phyloP scores from a whole-genome alignment of 2,329 filamentous ascomycete species.

The Pseudocercospora cruenta region DNA sequence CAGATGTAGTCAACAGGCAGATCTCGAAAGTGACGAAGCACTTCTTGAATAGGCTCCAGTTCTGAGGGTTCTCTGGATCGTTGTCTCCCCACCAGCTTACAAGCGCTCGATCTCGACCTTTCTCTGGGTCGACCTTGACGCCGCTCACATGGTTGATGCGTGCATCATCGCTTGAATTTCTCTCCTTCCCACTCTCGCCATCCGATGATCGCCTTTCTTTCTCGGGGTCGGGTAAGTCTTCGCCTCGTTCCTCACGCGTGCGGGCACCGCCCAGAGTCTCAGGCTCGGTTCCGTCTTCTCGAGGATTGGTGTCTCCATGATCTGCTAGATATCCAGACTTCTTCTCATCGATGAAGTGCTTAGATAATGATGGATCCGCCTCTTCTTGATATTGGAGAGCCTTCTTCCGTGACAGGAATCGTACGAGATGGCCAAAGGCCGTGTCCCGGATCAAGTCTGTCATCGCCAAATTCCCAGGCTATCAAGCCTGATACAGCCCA shows the following conservation, averaged over 20 bases:
- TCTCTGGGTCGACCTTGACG: conserved; percentile 54
- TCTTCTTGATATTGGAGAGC: conserved; percentile 55
- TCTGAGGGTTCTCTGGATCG: conserved; percentile 45
- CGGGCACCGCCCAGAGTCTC: conserved; percentile 31
- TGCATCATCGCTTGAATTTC: conserved; percentile 2
- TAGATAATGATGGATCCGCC: conserved; percentile 52
- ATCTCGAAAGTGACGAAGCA: conserved; percentile 48
- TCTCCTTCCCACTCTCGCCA: not conserved
- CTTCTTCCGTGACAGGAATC: conserved; percentile 47
- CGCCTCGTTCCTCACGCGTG: conserved; percentile 30
- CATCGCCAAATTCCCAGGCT: conserved; percentile 25
- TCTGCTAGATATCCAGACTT: conserved; percentile 55
- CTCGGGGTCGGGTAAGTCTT: conserved; percentile 2
- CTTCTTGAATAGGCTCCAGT: conserved; percentile 47
- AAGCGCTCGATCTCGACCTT: conserved; percentile 54
- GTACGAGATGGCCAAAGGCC: conserved; percentile 52
- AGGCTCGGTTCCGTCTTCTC: conserved; percentile 39
- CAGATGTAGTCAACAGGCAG: conserved; percentile 53
- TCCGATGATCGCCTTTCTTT: conserved; percentile 26
- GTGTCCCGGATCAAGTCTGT: conserved; percentile 48
- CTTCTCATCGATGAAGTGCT: conserved; percentile 53
- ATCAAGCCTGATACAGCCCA: not conserved
- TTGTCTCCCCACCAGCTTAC: conserved; percentile 56
- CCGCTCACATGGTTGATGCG: conserved; percentile 46
- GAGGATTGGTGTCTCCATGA: conserved; percentile 46